Base-by-base conservation (phyloP, 495 filamentous ascomycete genomes). In the Stereocaulon alpinum region DNA sequence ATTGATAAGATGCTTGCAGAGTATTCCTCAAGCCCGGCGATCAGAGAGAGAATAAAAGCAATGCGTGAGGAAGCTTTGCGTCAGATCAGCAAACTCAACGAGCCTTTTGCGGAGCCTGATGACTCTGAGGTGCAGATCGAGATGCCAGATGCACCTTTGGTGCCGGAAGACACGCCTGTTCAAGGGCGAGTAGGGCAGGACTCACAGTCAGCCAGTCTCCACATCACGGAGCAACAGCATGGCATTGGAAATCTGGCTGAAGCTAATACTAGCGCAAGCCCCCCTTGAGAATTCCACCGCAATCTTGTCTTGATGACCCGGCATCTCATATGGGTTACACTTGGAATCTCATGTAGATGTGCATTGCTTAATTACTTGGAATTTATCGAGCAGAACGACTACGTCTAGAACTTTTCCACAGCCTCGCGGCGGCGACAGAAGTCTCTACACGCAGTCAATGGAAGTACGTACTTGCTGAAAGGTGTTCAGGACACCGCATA, bases 1-100 rank as follows among this genome's bases (percentile, higher is more conserved):
- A 95, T 98, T 68, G 80, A 89, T 59, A 68, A 78, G 17, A 77
- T 80, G 20, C 74, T 96, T 54, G 74, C 76, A 14, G 72, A 82
- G 55, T 78, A 78, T 64, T 80, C 78, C 10, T 67, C 75, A 11
- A 80, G 78, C 61, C 73, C 73, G 64, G 71, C 70, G 30, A 64
- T 79, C 40, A 69, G 75, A 22, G 74, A 47, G 9, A 24, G 56
- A 24, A 61, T 67, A 22, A 55, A 20, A 34, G 61, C 7, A 12
- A 56, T 63, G 61, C 61, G 63, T 30, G 52, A 63, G 52, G 6
- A 66, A 29, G 63, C 63, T 30, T 22, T 53, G 47, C 51, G 53
- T 41, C 54, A 56, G 18, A 55, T 61, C 56, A 60, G 48, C 49
- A 45, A 60, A 30, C 49, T 60, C 18, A 60, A 60, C 18, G 20